These are phyloP conservation scores for Leccinum aurantiacum DNA, from an alignment of 768 basidiomycete genomes.

Conservation along the genomic window DNA sequence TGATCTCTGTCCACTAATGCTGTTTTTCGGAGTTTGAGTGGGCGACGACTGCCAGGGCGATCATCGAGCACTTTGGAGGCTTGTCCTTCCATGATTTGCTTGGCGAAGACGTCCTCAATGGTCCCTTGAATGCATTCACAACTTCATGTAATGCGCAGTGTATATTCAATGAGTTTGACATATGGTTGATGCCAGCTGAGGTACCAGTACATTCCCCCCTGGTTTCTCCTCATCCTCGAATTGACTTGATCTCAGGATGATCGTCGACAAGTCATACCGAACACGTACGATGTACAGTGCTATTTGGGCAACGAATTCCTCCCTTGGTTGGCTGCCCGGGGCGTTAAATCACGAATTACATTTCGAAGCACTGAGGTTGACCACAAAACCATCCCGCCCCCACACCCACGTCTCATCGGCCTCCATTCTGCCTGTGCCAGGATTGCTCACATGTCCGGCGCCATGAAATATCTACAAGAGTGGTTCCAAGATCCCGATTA, in stretches of 20 bases:
- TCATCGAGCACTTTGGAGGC: neutral
- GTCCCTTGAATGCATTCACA: neutral
- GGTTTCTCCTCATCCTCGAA: neutral
- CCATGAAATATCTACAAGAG: neutral
- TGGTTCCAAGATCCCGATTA: neutral
- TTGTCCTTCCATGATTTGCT: neutral
- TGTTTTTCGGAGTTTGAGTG: neutral
- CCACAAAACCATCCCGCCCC: neutral
- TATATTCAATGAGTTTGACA: neutral
- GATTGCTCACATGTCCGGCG: neutral
- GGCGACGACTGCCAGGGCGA: neutral
- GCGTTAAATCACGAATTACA: neutral
- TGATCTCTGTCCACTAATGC: neutral
- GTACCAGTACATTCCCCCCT: neutral
- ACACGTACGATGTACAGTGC: neutral
- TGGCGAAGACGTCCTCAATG: neutral
- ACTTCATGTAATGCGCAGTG: neutral
- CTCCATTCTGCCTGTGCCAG: neutral
- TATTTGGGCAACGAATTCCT: neutral
- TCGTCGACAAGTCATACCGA: neutral
- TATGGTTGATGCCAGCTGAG: neutral
- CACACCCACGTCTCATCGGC: neutral
- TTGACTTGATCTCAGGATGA: neutral
- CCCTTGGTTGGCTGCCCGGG: neutral
- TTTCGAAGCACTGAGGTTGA: neutral